Evolutionary conservation across 2,329 filamentous ascomycete species (phyloP).

Genomic region (Hymenoscyphus infarciens): DNA sequence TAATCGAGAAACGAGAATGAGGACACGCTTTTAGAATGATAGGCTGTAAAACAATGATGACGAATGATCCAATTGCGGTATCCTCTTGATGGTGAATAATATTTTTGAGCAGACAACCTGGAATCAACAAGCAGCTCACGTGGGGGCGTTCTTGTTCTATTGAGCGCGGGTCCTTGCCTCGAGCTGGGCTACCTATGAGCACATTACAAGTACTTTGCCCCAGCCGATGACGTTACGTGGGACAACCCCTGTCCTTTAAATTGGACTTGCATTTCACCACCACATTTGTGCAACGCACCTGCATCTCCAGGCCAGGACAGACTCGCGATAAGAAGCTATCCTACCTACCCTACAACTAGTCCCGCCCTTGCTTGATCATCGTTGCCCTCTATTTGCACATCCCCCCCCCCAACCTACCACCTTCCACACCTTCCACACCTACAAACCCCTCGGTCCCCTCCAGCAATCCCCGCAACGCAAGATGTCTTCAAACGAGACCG

Average conservation of each 20-base stretch:
- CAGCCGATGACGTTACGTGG: background rate
- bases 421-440: background rate
- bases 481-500: constrained; percentile 33
- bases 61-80: background rate
- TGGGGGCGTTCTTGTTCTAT: background rate
- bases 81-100: background rate
- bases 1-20: background rate
- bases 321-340: background rate
- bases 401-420: background rate
- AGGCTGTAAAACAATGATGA: constrained; percentile 15
- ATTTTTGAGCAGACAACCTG: background rate
- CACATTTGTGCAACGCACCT: background rate
- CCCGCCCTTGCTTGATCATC: background rate
- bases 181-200: background rate
- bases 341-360: background rate
- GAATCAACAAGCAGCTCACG: background rate
- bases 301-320: too few species aligned
- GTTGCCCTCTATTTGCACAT: background rate
- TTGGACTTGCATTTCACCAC: background rate
- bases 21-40: background rate
- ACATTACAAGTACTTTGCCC: background rate
- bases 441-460: constrained; percentile 4
- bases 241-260: background rate
- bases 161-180: too few species aligned
- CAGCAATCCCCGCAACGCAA: constrained; percentile 12